Evolutionary conservation across 73 alveolate genomes (phyloP).

Genomic region (Paramecium caudatum): DNA sequence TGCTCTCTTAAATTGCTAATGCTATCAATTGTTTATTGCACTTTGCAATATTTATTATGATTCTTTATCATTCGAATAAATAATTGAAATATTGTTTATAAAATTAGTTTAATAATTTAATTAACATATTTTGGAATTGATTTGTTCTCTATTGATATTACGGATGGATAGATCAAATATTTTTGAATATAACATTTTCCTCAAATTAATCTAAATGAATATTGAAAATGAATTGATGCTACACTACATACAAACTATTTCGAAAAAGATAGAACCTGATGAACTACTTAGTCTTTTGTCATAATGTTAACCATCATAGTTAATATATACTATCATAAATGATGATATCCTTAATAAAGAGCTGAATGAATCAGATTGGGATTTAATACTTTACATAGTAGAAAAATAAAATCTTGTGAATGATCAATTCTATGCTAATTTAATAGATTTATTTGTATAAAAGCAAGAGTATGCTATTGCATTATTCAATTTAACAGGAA

Average conservation of each 20-base stretch:
- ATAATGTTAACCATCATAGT: not conserved
- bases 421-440: not conserved
- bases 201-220: not conserved
- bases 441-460: not conserved
- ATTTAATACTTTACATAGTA: not conserved
- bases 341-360: not conserved
- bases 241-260: not conserved
- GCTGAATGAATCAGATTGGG: conserved; percentile 29
- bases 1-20: not conserved
- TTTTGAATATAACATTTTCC: not conserved
- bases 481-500: not conserved
- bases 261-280: not conserved
- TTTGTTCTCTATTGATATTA: not conserved
- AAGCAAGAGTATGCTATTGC: conserved; percentile 11
- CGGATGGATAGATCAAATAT: not conserved
- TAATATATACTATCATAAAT: not conserved
- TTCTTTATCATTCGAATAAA: conserved; percentile 11
- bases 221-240: conserved; percentile 7
- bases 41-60: conserved; percentile 32
- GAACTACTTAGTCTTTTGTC: not conserved
- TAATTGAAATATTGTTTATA: not conserved
- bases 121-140: not conserved
- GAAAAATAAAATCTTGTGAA: not conserved
- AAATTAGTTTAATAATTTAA: not conserved
- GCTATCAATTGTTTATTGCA: not conserved